Base-by-base conservation (phyloP, 257 asterid genomes). In the Salvia hispanica region DNA sequence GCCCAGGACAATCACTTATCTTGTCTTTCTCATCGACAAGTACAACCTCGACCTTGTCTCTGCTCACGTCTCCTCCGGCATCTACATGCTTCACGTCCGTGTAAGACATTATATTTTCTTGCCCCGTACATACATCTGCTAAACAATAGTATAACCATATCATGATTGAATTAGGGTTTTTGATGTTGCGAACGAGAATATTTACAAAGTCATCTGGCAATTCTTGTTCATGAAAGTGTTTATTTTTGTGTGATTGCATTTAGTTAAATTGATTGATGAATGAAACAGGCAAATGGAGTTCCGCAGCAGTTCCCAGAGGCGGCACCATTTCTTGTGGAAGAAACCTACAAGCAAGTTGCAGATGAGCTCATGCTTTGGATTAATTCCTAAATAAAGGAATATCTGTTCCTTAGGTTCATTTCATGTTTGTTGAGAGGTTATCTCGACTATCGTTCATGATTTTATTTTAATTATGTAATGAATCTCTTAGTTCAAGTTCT, bases 331-430 rank as follows among this genome's bases (percentile, higher is more conserved):
- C 54, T 77, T 4, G 78, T 74, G 79, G 91, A 89, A 64, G 91
- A 89, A 25, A 52, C 83, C 39, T 87, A 74, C 85, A 89, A 81
- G 72, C 79, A 65, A 69, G 95, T 82, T 55, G 85, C 88, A 43
- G 70, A 70, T 28, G 95, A 92, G 76, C 78, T 92, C n/a, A 70
- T 74, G 76, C 5, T 50, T 33, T 62, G 84, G 82, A 52, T 81
- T 51, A 67, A 78, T 71, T 36, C 80, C 76, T 72, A 70, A 63
- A 8, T 43, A 39, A 63, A 5, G 25, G 28, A 58, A 15, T 58
- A 61, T 7, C 6, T 36, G 10, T 48, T 61, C 54, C 31, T 63
- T 7, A 8, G 4, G 0, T 39, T 0, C 2, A 8, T 40, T 5
- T 7, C 45, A 40, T 39, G 43, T 8, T 39, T 39, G 43, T 39